A percentile compares a stretch with the other conserved stretches of the same genome.
These are phyloP conservation scores for Podospora comata DNA, from an alignment of 495 filamentous ascomycete species.

Conservation along the genomic window DNA sequence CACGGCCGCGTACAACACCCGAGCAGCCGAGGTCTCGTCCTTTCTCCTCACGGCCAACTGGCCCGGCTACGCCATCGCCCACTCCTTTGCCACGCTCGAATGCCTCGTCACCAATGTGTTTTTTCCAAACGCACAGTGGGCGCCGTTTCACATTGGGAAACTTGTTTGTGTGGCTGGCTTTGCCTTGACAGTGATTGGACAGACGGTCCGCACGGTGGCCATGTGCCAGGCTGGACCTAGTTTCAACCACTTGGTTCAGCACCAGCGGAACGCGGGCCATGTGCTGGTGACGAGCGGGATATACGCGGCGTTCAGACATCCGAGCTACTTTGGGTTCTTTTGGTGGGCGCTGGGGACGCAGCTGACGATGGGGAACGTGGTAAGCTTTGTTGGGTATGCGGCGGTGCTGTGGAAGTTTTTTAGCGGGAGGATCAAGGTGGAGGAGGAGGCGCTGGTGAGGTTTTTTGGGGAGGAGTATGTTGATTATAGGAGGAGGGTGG, in stretches of 20 bases:
- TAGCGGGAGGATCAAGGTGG: slow-evolving; percentile 62
- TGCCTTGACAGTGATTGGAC: slow-evolving; percentile 63
- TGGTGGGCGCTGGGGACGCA: slow-evolving; percentile 98
- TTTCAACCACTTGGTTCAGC: slow-evolving; percentile 87
- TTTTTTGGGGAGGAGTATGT: slow-evolving; percentile 88
- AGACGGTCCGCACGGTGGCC: slow-evolving; percentile 67
- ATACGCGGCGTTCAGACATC: slow-evolving; percentile 67
- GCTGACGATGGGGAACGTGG: slow-evolving; percentile 76
- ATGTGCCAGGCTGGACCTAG: slow-evolving; percentile 88
- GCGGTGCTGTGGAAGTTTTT: slow-evolving; percentile 85
- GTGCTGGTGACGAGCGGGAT: slow-evolving; percentile 73
- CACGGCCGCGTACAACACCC: slow-evolving; percentile 79
- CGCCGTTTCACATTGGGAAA: slow-evolving; percentile 31
- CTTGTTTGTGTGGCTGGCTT: slow-evolving; percentile 55
- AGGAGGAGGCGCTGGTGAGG: slow-evolving; percentile 69
- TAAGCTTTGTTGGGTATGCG: slow-evolving; percentile 72
- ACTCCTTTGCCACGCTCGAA: slow-evolving; percentile 68
- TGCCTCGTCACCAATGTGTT: slow-evolving; percentile 58
- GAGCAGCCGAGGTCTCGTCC: slow-evolving; percentile 62
- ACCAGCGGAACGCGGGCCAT: slow-evolving; percentile 61
- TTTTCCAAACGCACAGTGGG: slow-evolving; percentile 52
- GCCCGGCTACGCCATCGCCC: slow-evolving; percentile 77
- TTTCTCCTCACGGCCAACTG: slow-evolving; percentile 90
- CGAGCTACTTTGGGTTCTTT: slow-evolving; percentile 95
- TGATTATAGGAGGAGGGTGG: slow-evolving; percentile 64